Base-by-base conservation (phyloP, 768 basidiomycete species). In the Leccinum longicurvipes region DNA sequence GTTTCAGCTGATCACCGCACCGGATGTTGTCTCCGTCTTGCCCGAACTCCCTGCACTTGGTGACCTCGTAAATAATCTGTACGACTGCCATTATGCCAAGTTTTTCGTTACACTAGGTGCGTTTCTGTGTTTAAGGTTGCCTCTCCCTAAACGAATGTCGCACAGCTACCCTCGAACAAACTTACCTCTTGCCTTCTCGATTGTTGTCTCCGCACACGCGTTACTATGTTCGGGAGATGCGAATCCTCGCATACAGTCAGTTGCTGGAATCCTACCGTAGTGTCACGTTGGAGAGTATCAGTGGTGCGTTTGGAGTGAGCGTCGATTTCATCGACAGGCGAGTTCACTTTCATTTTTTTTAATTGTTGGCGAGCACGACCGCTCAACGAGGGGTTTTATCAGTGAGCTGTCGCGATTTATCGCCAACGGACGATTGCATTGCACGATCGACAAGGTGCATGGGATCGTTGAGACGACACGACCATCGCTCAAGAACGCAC, bases 401-500 rank as follows among this genome's bases (percentile, higher is more conserved):
- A 94, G 92, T 62, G 95, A 99, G 66, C 79, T 98, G 32, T 91
- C 92, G 28, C 82, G 86, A 7, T 96, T 98, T 76, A 98, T 99
- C 62, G 87, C 94, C 15, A 82, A 83, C 14, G 89, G 90, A 23
- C 80, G 96, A 11, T 73, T 99, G 49, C 85, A 91, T 65, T 90
- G 87, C 63, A 85, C 86, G 1, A 98, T 98, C 57, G 95, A 98
- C 78, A 91, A 92, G 65, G 96, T 98, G n/a, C 80, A 88, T 54
- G 92, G 93, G 0, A 82, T 98, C 34, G 93, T 98, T 15, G 91
- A 94, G 74, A 98, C 96, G 24, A 94, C 90, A 47, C 79, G 92
- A 55, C 80, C 82, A 4, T 79, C 83, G 45, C 72, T 80, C 42
- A 87, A 97, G 80, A 90, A 85, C 50, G 86, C 87, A 42, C 89